Conservation (phyloP, 2,329 filamentous ascomycete genomes). For the Zymoseptoria crescenta region DNA sequence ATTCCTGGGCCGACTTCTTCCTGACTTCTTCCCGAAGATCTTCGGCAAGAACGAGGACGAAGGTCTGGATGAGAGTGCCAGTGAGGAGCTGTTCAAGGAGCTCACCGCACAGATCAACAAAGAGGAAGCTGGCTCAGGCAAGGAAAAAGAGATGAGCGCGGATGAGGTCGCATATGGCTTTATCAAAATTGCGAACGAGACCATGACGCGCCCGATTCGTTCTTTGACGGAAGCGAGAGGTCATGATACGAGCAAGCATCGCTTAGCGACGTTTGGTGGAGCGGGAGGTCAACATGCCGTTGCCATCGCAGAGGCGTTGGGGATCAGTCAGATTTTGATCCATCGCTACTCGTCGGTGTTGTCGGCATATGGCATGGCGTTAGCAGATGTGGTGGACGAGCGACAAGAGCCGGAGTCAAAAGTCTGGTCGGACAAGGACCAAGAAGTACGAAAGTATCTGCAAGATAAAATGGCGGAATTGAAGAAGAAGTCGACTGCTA, state of each 20-base stretch:
- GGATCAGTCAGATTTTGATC: slow-evolving; percentile 76
- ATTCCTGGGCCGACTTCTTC: slow-evolving; percentile 72
- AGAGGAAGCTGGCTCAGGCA: slow-evolving; percentile 56
- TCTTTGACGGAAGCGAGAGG: slow-evolving; percentile 88
- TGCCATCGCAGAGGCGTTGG: slow-evolving; percentile 78
- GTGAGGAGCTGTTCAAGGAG: slow-evolving; percentile 65
- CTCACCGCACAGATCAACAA: slow-evolving; percentile 69
- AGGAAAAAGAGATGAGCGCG: slow-evolving; percentile 57
- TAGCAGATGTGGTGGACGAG: slow-evolving; percentile 90
- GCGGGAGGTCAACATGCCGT: slow-evolving; percentile 88
- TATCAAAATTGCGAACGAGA: slow-evolving; percentile 81
- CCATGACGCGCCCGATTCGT: slow-evolving; percentile 83
- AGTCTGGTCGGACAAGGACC: slow-evolving; percentile 50
- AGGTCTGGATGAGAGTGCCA: slow-evolving; percentile 67
- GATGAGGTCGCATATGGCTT: slow-evolving; percentile 89
- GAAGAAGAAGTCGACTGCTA: slow-evolving; percentile 62
- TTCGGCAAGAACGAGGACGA: slow-evolving; percentile 86
- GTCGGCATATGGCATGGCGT: slow-evolving; percentile 85
- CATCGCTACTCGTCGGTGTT: slow-evolving; percentile 84
- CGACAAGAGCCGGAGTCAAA: slow-evolving; percentile 67
- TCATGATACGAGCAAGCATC: slow-evolving; percentile 80
- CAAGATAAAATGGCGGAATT: slow-evolving; percentile 69
- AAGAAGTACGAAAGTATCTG: slow-evolving; percentile 54
- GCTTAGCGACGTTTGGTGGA: slow-evolving; percentile 86
- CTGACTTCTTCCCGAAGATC: slow-evolving; percentile 91